Evolutionary conservation across 2,329 filamentous ascomycete species (phyloP), one percentile per base, ranked within the genome.

Genomic region (Fusarium algeriense): DNA sequence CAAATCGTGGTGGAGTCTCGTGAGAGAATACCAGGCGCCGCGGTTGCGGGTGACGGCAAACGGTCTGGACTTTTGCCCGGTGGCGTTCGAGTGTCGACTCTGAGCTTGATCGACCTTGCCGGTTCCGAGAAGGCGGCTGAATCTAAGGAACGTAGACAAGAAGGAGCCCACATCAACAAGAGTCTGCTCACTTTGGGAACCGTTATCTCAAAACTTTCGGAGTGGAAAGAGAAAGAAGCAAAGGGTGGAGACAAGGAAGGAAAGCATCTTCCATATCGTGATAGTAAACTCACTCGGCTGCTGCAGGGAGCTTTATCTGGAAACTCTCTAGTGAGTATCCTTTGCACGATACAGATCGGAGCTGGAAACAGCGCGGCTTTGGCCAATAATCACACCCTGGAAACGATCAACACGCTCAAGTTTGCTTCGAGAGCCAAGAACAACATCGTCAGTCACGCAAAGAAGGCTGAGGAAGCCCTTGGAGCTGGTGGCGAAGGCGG

Each of bases 161-260:
- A 99, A 82, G 96, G 96, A 70, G 95, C 95, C 15, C 96, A 99
- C 79, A 99, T 99, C 83, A 99, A 99, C 85, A 98, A 98, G 84
- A 98, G 94, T 80, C 83, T 99, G 77, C 89, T 99, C 64, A 99
- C 96, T 1, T 85, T 99, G 6, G 96, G 96, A 55, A 99, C 94
- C 2, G 96, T 99, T 76, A 98, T 99, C 79, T 93, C 93, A 14
- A 92, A 93, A 70, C 85, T 99, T n/a, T 97, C 95, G 2, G 93
- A 94, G 60, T 90, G 92, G 77, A 97, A 97, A 78, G 93, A 97
- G 44, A 95, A 94, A 80, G 88, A 92, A 62, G 88, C 87, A 56
- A 93, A 92, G 78, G 84, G 86, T 9, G 86, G 83, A 19, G 94
- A 97, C 76, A 95, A 94, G 78, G 93, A 97, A 73, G 92, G 89